These are phyloP conservation scores for Aspergillus sergii DNA, from an alignment of 2,329 filamentous ascomycete genomes.

Conservation along the genomic window DNA sequence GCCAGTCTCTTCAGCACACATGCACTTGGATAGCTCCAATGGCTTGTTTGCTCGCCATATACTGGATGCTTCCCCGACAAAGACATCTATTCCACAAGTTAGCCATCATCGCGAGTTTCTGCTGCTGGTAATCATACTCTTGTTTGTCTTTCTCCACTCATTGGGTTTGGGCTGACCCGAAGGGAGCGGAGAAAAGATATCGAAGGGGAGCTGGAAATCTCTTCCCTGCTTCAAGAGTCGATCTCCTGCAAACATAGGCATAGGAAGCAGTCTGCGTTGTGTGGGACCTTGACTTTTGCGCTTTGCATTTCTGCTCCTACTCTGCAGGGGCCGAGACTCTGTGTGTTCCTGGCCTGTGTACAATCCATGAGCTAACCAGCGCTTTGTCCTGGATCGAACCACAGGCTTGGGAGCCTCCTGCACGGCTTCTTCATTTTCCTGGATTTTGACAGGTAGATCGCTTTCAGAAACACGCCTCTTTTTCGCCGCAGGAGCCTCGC, in stretches of 20 bases:
- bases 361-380: constrained; percentile 79
- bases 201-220: constrained; percentile 86
- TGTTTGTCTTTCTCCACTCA: constrained; percentile 89
- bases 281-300: constrained; percentile 32
- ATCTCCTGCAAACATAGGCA: constrained; percentile 78
- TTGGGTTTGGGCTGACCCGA: constrained; percentile 87
- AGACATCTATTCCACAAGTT: constrained; percentile 68
- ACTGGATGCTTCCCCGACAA: constrained; percentile 79
- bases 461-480: constrained; percentile 47
- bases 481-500: constrained; percentile 40
- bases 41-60: constrained; percentile 80
- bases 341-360: constrained; percentile 77
- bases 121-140: constrained; percentile 64
- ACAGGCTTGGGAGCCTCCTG: constrained; percentile 28
- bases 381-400: constrained; percentile 59
- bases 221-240: constrained; percentile 70
- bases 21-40: constrained; percentile 74
- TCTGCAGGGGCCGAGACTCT: constrained; percentile 52
- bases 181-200: constrained; percentile 84
- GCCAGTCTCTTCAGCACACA: constrained; percentile 75
- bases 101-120: constrained; percentile 23
- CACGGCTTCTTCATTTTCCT: constrained; percentile 20
- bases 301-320: constrained; percentile 45
- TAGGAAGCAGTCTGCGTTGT: constrained; percentile 59
- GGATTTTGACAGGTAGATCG: constrained; percentile 28